Evolutionary conservation across 768 basidiomycete genomes (phyloP).

Genomic region (Lentinula raphanica): DNA sequence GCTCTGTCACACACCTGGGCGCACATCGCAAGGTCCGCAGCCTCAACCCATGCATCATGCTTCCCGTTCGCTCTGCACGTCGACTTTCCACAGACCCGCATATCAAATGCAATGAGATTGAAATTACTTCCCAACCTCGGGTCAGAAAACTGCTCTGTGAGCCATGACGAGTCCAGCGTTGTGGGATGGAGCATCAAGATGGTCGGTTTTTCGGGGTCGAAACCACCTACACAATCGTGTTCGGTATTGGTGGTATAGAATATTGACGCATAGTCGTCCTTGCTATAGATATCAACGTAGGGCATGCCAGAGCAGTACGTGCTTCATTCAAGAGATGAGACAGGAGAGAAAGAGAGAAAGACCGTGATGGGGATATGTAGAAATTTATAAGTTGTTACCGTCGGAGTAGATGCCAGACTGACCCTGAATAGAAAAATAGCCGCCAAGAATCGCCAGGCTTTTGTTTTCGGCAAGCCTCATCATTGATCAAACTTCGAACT

Average conservation of each 20-base stretch:
- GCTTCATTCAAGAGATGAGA: background rate
- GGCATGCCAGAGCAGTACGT: conserved; percentile 41
- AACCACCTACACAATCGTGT: conserved; percentile 56
- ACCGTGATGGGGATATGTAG: background rate
- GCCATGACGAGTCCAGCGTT: conserved; percentile 67
- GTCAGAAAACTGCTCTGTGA: conserved; percentile 62
- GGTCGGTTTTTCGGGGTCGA: conserved; percentile 61
- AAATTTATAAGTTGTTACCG: background rate
- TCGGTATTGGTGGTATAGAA: conserved; percentile 66
- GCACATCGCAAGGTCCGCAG: conserved; percentile 68
- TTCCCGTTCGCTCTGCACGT: conserved; percentile 44
- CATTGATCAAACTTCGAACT: too few species aligned
- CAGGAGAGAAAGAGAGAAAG: background rate
- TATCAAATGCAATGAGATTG: conserved; percentile 75
- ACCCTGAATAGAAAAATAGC: background rate
- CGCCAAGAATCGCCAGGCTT: too few species aligned
- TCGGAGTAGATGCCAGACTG: background rate
- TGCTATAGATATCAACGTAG: conserved; percentile 57
- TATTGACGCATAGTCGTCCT: conserved; percentile 64
- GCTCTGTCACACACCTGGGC: conserved; percentile 43
- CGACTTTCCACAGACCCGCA: conserved; percentile 59
- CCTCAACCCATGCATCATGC: conserved; percentile 74
- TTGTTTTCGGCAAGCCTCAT: too few species aligned
- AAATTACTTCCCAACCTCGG: conserved; percentile 50
- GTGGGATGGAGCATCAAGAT: conserved; percentile 64